Evolutionary conservation across 495 filamentous ascomycete genomes (phyloP), one percentile per base, ranked within the genome.

Genomic region (Aspergillus baeticus): DNA sequence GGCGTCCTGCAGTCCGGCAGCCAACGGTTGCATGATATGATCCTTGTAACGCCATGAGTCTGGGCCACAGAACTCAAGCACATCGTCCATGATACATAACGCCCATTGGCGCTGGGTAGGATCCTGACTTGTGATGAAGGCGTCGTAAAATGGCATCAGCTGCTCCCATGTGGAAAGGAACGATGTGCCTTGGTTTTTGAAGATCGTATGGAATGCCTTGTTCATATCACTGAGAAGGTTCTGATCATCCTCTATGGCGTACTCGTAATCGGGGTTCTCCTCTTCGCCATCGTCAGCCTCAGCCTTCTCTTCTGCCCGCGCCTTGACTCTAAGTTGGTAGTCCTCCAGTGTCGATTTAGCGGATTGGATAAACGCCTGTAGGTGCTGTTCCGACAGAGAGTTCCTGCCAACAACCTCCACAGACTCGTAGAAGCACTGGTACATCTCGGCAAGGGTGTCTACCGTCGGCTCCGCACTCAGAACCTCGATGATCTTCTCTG

Each of bases 351-450:
- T 89, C 2, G 85, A 89, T 61, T 87, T 81, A 20, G 90, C 90
- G 0, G 86, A 87, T 55, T 89, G 83, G 58, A 98, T 92, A 74
- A 97, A 99, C 14, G 82, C 83, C 35, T 77, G 74, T 90, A 98
- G 91, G 67, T 96, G 86, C 39, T 85, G 78, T 43, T 77, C 76
- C 21, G 77, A 89, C 13, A 99, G 81, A 65, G 86, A 92, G 61
- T 88, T 82, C 72, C 88, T 87, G 54, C 92, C 93, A 56, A 96
- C 84, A 6, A 96, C 90, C 73, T 97, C 94, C 15, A 99, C 89
- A 6, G 90, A 96, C 71, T 99, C 95, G 70, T 99, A 99, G 78
- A 98, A 98, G 80, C 94, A 98, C 72, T 98, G 93, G 69, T 97
- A 99, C 90, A 99, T 96, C 75, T 98, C 95, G 10, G 95, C 93